phyloP scores from a whole-genome alignment of 352 stramenopile genomes.

The Phytophthora cactorum region DNA sequence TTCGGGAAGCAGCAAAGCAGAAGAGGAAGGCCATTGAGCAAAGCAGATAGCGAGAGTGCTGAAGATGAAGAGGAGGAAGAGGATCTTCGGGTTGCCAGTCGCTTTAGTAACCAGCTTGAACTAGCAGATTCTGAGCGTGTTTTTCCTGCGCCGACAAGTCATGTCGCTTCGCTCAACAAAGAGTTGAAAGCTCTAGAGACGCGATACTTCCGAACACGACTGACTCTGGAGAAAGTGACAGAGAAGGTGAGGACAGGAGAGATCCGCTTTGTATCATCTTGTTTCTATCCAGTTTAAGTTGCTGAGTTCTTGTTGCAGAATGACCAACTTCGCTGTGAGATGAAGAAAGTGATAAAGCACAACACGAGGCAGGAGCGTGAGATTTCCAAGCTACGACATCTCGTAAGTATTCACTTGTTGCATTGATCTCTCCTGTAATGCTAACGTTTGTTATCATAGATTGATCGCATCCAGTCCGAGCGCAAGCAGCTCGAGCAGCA shows the following conservation, averaged over 20 bases:
- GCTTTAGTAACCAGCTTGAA: slow-evolving; percentile 27
- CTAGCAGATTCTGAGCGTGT: slow-evolving; percentile 40
- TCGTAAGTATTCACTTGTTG: slow-evolving; percentile 34
- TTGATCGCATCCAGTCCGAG: slow-evolving; percentile 77
- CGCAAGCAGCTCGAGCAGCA: slow-evolving; percentile 82
- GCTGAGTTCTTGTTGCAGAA: slow-evolving; percentile 35
- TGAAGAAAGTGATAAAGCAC: slow-evolving; percentile 44
- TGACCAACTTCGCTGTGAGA: slow-evolving; percentile 59
- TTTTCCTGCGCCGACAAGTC: slow-evolving; percentile 53
- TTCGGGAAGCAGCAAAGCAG: slow-evolving; percentile 4
- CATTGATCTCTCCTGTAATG: background rate
- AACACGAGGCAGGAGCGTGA: slow-evolving; percentile 62
- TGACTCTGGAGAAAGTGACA: slow-evolving; percentile 70
- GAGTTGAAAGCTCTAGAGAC: slow-evolving; percentile 79
- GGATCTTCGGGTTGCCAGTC: background rate
- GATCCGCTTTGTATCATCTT: background rate
- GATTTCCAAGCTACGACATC: slow-evolving; percentile 64
- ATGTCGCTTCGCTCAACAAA: slow-evolving; percentile 65
- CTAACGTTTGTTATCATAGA: slow-evolving; percentile 33
- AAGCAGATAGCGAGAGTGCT: slow-evolving; percentile 5
- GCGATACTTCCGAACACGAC: slow-evolving; percentile 78
- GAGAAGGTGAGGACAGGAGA: slow-evolving; percentile 48
- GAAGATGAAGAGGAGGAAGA: slow-evolving; percentile 15
- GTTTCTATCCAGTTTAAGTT: background rate
- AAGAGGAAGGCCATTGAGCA: background rate